Evolutionary conservation across 2,329 filamentous ascomycete species (phyloP), one percentile per base, ranked within the genome.

Genomic region (Epichloe brachyelytri): DNA sequence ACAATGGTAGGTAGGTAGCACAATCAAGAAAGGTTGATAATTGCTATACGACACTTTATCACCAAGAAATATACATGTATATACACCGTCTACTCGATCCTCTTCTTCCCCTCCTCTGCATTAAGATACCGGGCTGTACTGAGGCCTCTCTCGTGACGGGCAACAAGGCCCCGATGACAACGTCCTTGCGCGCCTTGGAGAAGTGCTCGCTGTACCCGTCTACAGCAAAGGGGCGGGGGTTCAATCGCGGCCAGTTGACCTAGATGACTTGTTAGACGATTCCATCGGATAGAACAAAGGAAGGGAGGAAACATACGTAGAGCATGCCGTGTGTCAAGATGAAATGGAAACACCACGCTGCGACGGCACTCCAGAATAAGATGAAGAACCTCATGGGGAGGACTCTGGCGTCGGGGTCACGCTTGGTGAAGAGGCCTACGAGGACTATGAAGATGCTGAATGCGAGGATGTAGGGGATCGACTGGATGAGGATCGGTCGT

Each of bases 201-300:
- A 95, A 80, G 49, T 91, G 87, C 60, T 96, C 89, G 60, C 88
- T 83, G 67, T 90, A 95, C 39, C 88, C 88, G 62, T 98, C 93
- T 6, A 81, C 78, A 3, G 88, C 90, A 69, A 86, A 94, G 2
- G 87, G 81, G 15, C 88, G 83, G 11, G 89, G 90, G 66, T 94
- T 95, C 46, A 98, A 79, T 65, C 95, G 96, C 10, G 93, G 93
- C 93, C 94, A 98, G 70, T 96, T 97, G 58, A 96, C 90, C 89
- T 95, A 55, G 43, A 48, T 44, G n/a, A 5, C 14, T 14, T 17
- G 39, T 49, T 37, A 49, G 47, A 26, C 2, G 7, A 38, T 17
- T 39, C 15, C 15, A 33, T 30, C 15, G 15, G 12, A 22, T 30
- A 33, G 41, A 26, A 10, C 22, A 43, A n/a, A 30, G 4, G 12